Percentiles rank a stretch among this genome's conserved stretches.
Evolutionary conservation across 2,329 filamentous ascomycete genomes (phyloP).

Genomic region (Arthrinium phaeospermum): DNA sequence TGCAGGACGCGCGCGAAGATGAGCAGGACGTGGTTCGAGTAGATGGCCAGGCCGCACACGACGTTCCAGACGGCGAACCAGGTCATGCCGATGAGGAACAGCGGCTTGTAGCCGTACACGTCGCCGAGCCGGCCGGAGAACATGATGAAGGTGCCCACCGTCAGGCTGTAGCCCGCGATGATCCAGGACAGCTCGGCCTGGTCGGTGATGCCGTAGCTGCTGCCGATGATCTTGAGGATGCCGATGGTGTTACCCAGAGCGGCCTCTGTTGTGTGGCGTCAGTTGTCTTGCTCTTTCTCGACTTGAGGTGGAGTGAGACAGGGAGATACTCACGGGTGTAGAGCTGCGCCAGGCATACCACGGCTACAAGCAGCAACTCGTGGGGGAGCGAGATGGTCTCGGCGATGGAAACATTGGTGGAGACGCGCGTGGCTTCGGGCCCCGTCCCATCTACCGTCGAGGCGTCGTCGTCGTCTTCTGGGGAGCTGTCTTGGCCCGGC

Average conservation of each 20-base stretch:
- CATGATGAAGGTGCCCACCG: constrained; percentile 53
- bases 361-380: constrained; percentile 40
- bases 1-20: constrained; percentile 55
- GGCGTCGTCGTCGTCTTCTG: neutral
- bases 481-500: neutral
- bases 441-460: neutral
- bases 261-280: constrained; percentile 41
- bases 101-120: constrained; percentile 51
- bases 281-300: neutral
- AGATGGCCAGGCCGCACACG: constrained; percentile 43
- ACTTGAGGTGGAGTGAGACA: neutral
- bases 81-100: constrained; percentile 48
- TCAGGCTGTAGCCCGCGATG: constrained; percentile 52
- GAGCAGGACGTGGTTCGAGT: constrained; percentile 43
- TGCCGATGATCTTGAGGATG: constrained; percentile 51
- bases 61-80: constrained; percentile 50
- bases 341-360: constrained; percentile 42
- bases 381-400: constrained; percentile 22
- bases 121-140: constrained; percentile 52
- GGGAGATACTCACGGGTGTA: constrained; percentile 22
- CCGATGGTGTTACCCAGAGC: constrained; percentile 45
- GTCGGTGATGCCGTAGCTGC: constrained; percentile 45
- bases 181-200: constrained; percentile 49
- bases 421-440: neutral
- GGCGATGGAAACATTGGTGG: constrained; percentile 20